Conservation (phyloP, 148 eudicot genomes). For the Nyssa sinensis region DNA sequence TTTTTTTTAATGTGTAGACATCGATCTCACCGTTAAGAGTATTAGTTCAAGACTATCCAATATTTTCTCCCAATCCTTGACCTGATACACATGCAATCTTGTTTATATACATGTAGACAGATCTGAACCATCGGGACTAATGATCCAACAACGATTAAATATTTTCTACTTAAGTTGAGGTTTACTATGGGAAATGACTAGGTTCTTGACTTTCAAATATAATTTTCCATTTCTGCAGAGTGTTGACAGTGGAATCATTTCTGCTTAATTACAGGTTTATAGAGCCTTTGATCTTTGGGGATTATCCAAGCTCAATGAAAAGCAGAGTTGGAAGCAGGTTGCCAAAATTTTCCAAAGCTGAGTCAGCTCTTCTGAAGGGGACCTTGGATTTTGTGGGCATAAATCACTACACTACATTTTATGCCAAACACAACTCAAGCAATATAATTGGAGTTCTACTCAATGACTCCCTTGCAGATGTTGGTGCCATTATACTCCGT, state of each 20-base stretch:
- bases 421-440: constrained; percentile 43
- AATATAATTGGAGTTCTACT: constrained; percentile 46
- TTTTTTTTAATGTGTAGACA: too few species aligned
- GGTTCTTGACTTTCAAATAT: background rate
- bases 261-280: constrained; percentile 41
- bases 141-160: too few species aligned
- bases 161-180: too few species aligned
- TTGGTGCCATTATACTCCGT: constrained; percentile 66
- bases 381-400: constrained; percentile 89
- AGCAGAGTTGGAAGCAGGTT: constrained; percentile 53
- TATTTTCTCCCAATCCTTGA: too few species aligned
- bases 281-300: constrained; percentile 61
- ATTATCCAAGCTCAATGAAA: constrained; percentile 58
- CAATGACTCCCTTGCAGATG: constrained; percentile 60
- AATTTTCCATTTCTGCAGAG: background rate
- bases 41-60: too few species aligned
- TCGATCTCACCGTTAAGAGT: too few species aligned
- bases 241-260: background rate
- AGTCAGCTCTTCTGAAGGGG: constrained; percentile 60
- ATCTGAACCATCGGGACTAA: too few species aligned
- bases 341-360: constrained; percentile 46
- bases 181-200: too few species aligned
- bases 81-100: too few species aligned
- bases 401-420: constrained; percentile 90
- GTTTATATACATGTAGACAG: too few species aligned